Conservation (phyloP, 2,329 filamentous ascomycete genomes). For the Ilyonectria sp. region DNA sequence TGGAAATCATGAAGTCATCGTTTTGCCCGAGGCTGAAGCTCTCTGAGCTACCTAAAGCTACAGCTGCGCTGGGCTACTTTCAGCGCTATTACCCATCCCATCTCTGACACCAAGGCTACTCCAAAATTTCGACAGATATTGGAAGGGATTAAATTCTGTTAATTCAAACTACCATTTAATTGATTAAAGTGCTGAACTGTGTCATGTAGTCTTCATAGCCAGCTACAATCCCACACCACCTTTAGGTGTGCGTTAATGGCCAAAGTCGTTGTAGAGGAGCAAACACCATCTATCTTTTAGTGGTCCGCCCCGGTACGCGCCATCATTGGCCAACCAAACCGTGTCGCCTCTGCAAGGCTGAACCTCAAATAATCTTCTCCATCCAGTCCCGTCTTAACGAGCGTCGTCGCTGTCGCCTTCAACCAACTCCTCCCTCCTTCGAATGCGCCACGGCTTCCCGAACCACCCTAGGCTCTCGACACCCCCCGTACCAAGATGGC, state of each 20-base stretch:
- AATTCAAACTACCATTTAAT: too few species aligned
- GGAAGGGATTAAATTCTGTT: too few species aligned
- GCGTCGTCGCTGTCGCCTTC: not conserved
- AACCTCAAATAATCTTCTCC: constrained; percentile 26
- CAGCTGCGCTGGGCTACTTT: not conserved
- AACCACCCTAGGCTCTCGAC: not conserved
- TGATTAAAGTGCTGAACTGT: not conserved
- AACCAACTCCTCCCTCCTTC: not conserved
- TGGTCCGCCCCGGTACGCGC: not conserved
- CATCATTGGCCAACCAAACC: constrained; percentile 18
- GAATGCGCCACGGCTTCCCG: not conserved
- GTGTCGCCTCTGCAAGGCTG: constrained; percentile 29
- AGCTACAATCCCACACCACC: not conserved
- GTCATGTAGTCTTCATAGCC: too few species aligned
- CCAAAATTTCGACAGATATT: not conserved
- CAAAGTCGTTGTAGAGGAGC: not conserved
- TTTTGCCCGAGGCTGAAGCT: constrained; percentile 42
- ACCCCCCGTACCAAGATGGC: constrained; percentile 63
- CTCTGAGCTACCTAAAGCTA: not conserved
- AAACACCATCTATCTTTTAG: not conserved
- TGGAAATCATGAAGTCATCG: constrained; percentile 50
- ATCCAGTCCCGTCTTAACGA: not conserved
- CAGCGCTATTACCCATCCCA: not conserved
- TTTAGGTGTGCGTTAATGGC: not conserved
- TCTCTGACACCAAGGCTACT: not conserved